Conservation (phyloP, 1,139 yeast species). For the Yamadazyma oceani region DNA sequence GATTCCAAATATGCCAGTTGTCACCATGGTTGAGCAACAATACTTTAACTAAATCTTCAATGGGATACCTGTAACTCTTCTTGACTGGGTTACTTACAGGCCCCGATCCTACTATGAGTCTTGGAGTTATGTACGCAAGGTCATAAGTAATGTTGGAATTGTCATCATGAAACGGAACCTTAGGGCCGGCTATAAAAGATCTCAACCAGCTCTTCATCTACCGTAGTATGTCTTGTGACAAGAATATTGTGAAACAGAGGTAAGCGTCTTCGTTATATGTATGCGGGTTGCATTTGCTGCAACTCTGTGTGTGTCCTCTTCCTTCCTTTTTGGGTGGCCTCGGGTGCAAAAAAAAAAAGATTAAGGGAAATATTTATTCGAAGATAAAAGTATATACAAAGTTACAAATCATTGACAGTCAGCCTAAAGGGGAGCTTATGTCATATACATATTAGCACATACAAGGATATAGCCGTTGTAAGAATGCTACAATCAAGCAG, state of each 20-base stretch:
- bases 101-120: conserved; percentile 69
- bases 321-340: no score
- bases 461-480: no score
- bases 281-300: no score
- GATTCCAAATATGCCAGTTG: conserved; percentile 74
- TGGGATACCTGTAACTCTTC: conserved; percentile 54
- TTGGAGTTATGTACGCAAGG: conserved; percentile 61
- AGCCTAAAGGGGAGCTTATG: neutral
- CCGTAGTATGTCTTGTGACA: no score
- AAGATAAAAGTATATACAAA: conserved; percentile 9
- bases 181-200: neutral
- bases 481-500: conserved; percentile 13
- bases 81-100: conserved; percentile 54
- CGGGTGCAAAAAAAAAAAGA: neutral
- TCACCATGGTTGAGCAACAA: conserved; percentile 49
- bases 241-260: no score
- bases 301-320: no score
- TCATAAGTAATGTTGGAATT: conserved; percentile 38
- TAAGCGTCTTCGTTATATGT: no score
- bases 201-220: neutral
- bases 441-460: neutral
- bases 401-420: conserved; percentile 1
- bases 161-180: neutral
- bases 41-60: conserved; percentile 51
- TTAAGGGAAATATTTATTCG: neutral